A percentile compares a stretch with the other conserved stretches of the same genome.
Evolutionary conservation across 1,139 yeast genomes (phyloP).

Genomic region (Yamadazyma jaroonii): DNA sequence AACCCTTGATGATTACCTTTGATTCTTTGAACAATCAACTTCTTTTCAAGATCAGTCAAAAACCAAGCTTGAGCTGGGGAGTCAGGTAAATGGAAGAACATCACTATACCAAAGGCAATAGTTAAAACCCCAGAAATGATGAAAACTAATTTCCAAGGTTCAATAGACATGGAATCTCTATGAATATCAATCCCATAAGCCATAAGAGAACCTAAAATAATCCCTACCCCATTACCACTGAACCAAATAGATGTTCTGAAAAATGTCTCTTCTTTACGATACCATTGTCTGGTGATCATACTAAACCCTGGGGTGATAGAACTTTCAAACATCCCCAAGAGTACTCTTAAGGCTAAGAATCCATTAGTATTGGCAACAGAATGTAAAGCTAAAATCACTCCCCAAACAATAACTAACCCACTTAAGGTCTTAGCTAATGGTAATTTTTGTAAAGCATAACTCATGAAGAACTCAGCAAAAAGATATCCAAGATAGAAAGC

Average conservation of each 20-base stretch:
- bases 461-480: constrained; percentile 46
- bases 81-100: constrained; percentile 27
- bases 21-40: constrained; percentile 31
- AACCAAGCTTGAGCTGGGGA: constrained; percentile 32
- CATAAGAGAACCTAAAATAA: constrained; percentile 23
- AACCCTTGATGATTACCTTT: constrained; percentile 51
- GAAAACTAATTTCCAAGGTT: constrained; percentile 33
- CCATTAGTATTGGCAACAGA: constrained; percentile 29
- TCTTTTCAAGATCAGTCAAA: constrained; percentile 46
- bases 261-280: constrained; percentile 21
- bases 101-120: constrained; percentile 21
- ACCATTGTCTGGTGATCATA: constrained; percentile 40
- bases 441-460: constrained; percentile 34
- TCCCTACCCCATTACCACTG: constrained; percentile 31
- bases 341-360: constrained; percentile 27
- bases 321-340: constrained; percentile 55
- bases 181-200: constrained; percentile 21
- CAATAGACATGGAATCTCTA: constrained; percentile 17
- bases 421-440: constrained; percentile 29
- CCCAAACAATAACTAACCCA: constrained; percentile 28
- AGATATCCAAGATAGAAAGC: constrained; percentile 56
- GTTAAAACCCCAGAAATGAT: constrained; percentile 30
- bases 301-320: constrained; percentile 57
- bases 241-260: constrained; percentile 28
- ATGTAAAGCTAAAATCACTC: constrained; percentile 25